These are phyloP conservation scores for Nitzschia sp. DNA, from an alignment of 108 stramenopile species.

Conservation along the genomic window DNA sequence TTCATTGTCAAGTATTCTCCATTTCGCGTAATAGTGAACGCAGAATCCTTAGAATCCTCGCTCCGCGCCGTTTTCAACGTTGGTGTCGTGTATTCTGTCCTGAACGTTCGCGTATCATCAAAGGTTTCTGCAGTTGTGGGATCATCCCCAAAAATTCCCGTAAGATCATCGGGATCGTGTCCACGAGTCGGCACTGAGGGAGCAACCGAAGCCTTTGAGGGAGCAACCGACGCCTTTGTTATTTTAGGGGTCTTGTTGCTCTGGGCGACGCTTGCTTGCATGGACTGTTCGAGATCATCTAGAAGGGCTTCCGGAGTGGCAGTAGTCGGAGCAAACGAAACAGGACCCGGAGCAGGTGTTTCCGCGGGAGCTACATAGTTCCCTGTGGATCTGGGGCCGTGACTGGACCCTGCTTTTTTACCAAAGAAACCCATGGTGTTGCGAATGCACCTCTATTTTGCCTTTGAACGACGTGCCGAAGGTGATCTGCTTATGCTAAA, in stretches of 20 bases:
- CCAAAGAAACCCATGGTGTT: constrained; percentile 14
- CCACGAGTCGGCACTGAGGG: not conserved
- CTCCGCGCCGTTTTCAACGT: not conserved
- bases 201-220: not conserved
- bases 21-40: constrained; percentile 26
- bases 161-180: not conserved
- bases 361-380: not conserved
- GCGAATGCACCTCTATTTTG: too few species aligned
- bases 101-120: constrained; percentile 2
- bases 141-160: not conserved
- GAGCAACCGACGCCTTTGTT: not conserved
- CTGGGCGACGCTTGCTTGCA: not conserved
- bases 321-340: not conserved
- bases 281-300: not conserved
- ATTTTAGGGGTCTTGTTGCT: not conserved
- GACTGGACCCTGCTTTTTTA: not conserved
- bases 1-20: constrained; percentile 39
- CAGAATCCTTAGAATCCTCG: constrained; percentile 2
- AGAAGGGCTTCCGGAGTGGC: not conserved
- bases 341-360: not conserved
- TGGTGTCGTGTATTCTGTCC: not conserved
- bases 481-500: too few species aligned
- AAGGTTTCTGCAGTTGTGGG: constrained; percentile 2
- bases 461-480: too few species aligned
- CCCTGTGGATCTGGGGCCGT: not conserved